Evolutionary conservation across 2,329 filamentous ascomycete genomes (phyloP).

Genomic region (Sporothrix phasma): DNA sequence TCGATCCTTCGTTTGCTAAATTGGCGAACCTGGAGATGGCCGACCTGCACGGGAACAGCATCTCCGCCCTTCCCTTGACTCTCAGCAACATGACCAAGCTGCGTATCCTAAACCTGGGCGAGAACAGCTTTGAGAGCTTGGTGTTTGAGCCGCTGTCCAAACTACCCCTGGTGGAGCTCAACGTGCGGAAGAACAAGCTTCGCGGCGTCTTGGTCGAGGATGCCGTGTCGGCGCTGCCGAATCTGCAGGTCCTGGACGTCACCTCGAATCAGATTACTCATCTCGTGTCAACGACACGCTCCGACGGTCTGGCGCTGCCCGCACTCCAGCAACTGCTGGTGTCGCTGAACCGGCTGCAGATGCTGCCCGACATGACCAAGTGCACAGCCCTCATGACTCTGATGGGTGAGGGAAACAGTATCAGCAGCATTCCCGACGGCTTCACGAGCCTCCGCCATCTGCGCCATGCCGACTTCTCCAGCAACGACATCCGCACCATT

Average conservation of each 20-base stretch:
- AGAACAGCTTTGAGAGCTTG: constrained; percentile 64
- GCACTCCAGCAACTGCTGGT: constrained; percentile 63
- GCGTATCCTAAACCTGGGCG: constrained; percentile 65
- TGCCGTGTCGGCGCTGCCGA: constrained; percentile 45
- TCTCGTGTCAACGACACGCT: constrained; percentile 32
- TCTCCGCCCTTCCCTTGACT: constrained; percentile 59
- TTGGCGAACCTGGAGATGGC: constrained; percentile 66
- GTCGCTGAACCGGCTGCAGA: constrained; percentile 69
- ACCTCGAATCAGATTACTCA: constrained; percentile 63
- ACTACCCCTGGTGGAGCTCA: constrained; percentile 63
- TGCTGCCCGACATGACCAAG: constrained; percentile 60
- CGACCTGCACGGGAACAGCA: constrained; percentile 70
- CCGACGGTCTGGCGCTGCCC: constrained; percentile 51
- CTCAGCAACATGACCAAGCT: constrained; percentile 59
- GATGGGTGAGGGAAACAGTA: constrained; percentile 70
- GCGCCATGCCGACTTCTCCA: constrained; percentile 70
- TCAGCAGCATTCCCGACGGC: constrained; percentile 65
- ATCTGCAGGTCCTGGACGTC: constrained; percentile 67
- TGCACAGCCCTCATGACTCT: constrained; percentile 68
- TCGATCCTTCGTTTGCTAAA: constrained; percentile 53
- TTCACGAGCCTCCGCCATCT: constrained; percentile 59
- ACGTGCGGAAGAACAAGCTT: constrained; percentile 69
- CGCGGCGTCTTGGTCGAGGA: constrained; percentile 60
- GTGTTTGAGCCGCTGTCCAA: constrained; percentile 59
- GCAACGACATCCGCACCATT: constrained; percentile 69